phyloP scores from a whole-genome alignment of 345 rosid species.

The Arabidopsis arenosa region DNA sequence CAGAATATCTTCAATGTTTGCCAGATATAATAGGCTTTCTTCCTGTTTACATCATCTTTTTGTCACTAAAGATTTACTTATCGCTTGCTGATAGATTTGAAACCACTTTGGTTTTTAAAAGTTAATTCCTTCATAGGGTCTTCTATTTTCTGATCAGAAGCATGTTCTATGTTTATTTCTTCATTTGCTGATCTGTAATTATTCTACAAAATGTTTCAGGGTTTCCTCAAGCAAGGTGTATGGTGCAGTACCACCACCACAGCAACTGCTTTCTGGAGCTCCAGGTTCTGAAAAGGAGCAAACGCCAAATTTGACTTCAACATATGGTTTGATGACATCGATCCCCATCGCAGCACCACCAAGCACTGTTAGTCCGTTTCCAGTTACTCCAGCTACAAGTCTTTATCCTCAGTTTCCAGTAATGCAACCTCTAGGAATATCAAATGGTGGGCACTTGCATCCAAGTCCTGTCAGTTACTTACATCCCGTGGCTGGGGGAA shows the following conservation, averaged over 20 bases:
- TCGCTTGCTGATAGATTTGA: neutral
- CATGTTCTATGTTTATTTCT: neutral
- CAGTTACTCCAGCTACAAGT: constrained; percentile 52
- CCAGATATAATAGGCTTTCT: neutral
- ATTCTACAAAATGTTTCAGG: constrained; percentile 51
- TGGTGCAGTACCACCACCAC: constrained; percentile 93
- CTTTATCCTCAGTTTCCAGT: constrained; percentile 51
- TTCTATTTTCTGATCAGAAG: constrained; percentile 7
- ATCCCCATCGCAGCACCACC: constrained; percentile 44
- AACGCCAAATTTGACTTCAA: constrained; percentile 46
- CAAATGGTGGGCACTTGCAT: constrained; percentile 48
- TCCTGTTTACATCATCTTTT: constrained; percentile 9
- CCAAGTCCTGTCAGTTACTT: too few species aligned
- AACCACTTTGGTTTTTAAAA: neutral
- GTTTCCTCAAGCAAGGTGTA: constrained; percentile 70
- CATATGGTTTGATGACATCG: constrained; percentile 51
- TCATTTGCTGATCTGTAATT: constrained; percentile 36
- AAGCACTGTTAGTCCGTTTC: constrained; percentile 41
- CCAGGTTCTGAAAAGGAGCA: constrained; percentile 46
- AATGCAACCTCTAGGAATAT: constrained; percentile 47
- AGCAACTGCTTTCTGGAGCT: constrained; percentile 58
- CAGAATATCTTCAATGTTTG: neutral
- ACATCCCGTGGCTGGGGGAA: constrained; percentile 62
- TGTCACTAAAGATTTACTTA: neutral
- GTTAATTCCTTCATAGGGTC: neutral